phyloP scores from a whole-genome alignment of 2,329 filamentous ascomycete species.

The Phyllosticta citrichinensis region DNA sequence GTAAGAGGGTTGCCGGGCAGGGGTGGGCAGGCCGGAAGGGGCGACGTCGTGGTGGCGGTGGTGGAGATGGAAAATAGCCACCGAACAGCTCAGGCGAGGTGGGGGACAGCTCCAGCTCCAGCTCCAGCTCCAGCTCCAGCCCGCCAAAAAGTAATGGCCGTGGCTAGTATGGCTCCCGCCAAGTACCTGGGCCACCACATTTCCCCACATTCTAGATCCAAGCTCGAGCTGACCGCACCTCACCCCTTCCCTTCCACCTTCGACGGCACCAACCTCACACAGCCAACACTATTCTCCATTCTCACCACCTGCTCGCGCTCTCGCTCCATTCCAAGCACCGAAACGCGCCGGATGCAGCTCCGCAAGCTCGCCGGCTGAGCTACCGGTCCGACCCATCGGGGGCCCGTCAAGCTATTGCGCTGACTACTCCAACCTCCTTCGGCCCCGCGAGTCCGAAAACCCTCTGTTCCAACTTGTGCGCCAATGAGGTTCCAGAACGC shows the following conservation, averaged over 20 bases:
- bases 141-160: background rate
- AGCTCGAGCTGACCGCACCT: background rate
- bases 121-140: background rate
- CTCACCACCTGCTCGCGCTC: background rate
- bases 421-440: conserved; percentile 3
- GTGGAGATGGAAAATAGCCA: background rate
- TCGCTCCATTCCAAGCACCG: conserved; percentile 5
- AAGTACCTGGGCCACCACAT: background rate
- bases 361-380: background rate
- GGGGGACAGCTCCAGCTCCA: background rate
- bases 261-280: background rate
- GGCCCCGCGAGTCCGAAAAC: conserved; percentile 10
- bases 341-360: background rate
- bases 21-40: background rate
- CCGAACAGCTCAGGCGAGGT: background rate
- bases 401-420: background rate
- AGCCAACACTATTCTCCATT: background rate
- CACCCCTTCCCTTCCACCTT: background rate
- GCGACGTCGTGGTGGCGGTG: background rate
- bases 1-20: background rate
- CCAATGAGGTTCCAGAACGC: background rate
- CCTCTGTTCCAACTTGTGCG: background rate
- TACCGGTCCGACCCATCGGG: background rate
- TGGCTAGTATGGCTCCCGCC: background rate
- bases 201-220: too few species aligned